phyloP scores from a whole-genome alignment of 164 flowering plant genomes.

The Brasenia schreberi region DNA sequence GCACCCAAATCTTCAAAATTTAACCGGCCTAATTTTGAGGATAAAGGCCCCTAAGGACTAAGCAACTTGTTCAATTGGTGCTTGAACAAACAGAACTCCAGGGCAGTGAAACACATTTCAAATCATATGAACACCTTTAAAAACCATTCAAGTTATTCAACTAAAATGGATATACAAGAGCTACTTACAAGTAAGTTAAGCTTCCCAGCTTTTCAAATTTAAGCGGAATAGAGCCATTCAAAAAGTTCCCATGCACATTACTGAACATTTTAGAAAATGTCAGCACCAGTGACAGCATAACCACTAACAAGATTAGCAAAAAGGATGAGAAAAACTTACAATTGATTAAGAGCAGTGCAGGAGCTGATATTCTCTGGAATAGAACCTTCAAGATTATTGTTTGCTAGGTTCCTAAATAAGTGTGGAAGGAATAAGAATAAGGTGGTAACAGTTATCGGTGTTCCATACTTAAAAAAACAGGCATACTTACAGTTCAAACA shows the following conservation, averaged over 20 bases:
- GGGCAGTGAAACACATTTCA: no score
- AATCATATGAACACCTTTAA: no score
- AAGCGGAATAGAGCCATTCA: slow-evolving; percentile 71
- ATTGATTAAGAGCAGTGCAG: slow-evolving; percentile 70
- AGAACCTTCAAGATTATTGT: slow-evolving; percentile 69
- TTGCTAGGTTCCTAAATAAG: slow-evolving; percentile 60
- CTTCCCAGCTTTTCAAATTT: slow-evolving; percentile 57
- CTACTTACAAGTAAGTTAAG: slow-evolving; percentile 70
- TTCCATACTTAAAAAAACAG: not conserved
- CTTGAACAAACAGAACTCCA: no score
- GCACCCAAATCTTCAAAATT: not conserved
- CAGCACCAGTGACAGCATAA: no score
- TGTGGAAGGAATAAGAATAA: not conserved
- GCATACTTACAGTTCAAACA: slow-evolving; percentile 69
- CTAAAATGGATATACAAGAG: not conserved
- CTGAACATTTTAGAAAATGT: slow-evolving; percentile 16
- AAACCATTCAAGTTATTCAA: not conserved
- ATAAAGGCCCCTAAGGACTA: no score
- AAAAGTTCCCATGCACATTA: slow-evolving; percentile 72
- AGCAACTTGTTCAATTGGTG: no score
- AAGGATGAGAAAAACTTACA: slow-evolving; percentile 30
- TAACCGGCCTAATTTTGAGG: no score
- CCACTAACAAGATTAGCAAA: not conserved
- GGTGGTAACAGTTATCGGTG: not conserved
- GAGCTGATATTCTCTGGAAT: slow-evolving; percentile 43